Percentiles rank a stretch among this genome's conserved stretches.
These are phyloP conservation scores for Russula ochroleuca DNA, from an alignment of 768 basidiomycete species.

Conservation along the genomic window DNA sequence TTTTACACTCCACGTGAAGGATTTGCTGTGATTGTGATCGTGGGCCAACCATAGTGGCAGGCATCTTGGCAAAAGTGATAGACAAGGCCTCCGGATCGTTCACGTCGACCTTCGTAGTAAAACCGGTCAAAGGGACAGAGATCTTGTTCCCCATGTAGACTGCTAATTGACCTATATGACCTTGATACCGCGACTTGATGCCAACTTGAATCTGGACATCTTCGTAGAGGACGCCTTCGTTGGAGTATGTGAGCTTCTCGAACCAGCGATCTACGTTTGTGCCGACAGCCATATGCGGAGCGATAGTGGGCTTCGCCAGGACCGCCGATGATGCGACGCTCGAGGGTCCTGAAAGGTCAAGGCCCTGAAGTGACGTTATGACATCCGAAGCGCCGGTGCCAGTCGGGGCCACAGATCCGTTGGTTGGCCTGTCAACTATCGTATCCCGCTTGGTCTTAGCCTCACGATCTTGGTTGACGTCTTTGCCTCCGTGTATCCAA, in stretches of 20 bases:
- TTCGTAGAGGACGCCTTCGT: constrained; percentile 92
- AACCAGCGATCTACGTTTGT: constrained; percentile 87
- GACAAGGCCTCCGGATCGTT: constrained; percentile 71
- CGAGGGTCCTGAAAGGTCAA: constrained; percentile 52
- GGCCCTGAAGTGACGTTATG: constrained; percentile 73
- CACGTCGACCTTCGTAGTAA: constrained; percentile 77
- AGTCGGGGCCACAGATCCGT: constrained; percentile 34
- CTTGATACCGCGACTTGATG: constrained; percentile 94
- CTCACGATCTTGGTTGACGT: constrained; percentile 78
- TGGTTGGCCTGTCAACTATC: constrained; percentile 30
- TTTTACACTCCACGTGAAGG: constrained; percentile 92
- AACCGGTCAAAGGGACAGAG: constrained; percentile 80
- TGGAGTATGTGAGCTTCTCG: constrained; percentile 69
- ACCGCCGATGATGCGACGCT: constrained; percentile 19
- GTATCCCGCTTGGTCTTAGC: constrained; percentile 38
- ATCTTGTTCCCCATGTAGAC: constrained; percentile 97
- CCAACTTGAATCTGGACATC: constrained; percentile 95
- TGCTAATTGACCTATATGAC: constrained; percentile 88
- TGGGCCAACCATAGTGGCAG: constrained; percentile 73
- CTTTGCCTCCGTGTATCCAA: constrained; percentile 95
- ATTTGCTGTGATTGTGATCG: constrained; percentile 90
- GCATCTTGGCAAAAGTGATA: constrained; percentile 86
- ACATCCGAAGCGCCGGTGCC: constrained; percentile 49
- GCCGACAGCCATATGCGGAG: constrained; percentile 56
- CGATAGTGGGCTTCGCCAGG: constrained; percentile 16